Percentiles rank a stretch among this genome's conserved stretches.
These are phyloP conservation scores for Diutina siamensis DNA, from an alignment of 1,139 yeast genomes.

Conservation along the genomic window DNA sequence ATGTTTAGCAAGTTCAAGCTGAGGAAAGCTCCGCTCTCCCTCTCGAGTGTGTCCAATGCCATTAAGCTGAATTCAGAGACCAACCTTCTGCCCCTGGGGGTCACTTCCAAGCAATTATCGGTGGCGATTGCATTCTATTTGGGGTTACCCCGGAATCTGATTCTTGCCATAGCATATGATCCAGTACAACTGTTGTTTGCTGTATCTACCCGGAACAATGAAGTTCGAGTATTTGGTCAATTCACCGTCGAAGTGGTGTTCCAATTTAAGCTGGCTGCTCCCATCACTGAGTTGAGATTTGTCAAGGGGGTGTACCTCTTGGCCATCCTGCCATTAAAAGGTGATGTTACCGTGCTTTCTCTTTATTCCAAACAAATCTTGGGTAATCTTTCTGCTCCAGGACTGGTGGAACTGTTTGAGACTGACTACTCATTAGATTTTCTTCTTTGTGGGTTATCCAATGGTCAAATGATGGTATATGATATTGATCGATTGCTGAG, in stretches of 20 bases:
- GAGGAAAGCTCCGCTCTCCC: slow-evolving; percentile 35
- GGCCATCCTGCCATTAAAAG: slow-evolving; percentile 36
- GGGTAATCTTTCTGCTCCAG: slow-evolving; percentile 45
- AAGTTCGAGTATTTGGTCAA: slow-evolving; percentile 74
- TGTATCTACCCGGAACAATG: slow-evolving; percentile 58
- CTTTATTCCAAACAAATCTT: slow-evolving; percentile 51
- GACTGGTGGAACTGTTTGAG: slow-evolving; percentile 55
- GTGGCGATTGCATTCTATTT: slow-evolving; percentile 24
- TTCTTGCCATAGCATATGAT: slow-evolving; percentile 65
- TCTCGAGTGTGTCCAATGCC: slow-evolving; percentile 42
- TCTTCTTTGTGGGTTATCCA: slow-evolving; percentile 68
- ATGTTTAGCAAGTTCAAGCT: slow-evolving; percentile 34
- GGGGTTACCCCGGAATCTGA: slow-evolving; percentile 28
- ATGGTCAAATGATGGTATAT: slow-evolving; percentile 64
- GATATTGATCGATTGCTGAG: slow-evolving; percentile 71
- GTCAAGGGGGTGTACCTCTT: slow-evolving; percentile 75
- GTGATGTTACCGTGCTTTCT: slow-evolving; percentile 55
- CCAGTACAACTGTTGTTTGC: slow-evolving; percentile 85
- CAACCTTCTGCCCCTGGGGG: slow-evolving; percentile 28
- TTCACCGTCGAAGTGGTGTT: slow-evolving; percentile 69
- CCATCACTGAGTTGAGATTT: slow-evolving; percentile 48
- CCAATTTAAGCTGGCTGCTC: slow-evolving; percentile 35
- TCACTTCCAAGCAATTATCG: slow-evolving; percentile 26
- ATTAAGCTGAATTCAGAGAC: slow-evolving; percentile 34
- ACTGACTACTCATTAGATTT: slow-evolving; percentile 86